phyloP scores from a whole-genome alignment of 1,284 basidiomycete genomes.

The Ustilago sp. region DNA sequence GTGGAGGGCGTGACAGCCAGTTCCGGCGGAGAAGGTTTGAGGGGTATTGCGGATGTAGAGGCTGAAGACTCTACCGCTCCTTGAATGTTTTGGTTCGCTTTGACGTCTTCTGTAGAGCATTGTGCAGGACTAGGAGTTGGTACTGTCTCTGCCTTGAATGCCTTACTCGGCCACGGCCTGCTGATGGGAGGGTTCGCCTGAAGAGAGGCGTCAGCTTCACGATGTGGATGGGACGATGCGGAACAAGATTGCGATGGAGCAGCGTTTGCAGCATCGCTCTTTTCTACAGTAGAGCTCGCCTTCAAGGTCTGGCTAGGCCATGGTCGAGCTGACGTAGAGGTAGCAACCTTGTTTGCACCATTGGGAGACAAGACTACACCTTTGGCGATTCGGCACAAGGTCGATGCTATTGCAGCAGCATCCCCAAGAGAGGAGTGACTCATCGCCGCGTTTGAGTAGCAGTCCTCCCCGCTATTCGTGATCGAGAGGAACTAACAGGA shows the following conservation, averaged over 20 bases:
- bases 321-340: constrained; percentile 16
- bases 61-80: neutral
- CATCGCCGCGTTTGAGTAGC: constrained; percentile 18
- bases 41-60: constrained; percentile 1
- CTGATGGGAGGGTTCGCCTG: constrained; percentile 4
- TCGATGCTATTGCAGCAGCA: constrained; percentile 49
- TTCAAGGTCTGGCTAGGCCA: constrained; percentile 27
- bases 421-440: constrained; percentile 44
- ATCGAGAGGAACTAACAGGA: neutral
- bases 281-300: neutral
- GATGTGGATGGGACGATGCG: neutral
- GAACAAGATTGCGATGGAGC: neutral
- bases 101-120: neutral
- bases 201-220: neutral
- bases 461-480: neutral
- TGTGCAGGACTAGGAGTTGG: neutral
- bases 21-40: constrained; percentile 12
- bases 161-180: constrained; percentile 34
- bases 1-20: neutral
- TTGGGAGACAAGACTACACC: constrained; percentile 34
- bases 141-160: neutral
- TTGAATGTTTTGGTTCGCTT: too few relatives aligned
- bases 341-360: constrained; percentile 13
- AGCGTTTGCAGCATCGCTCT: neutral
- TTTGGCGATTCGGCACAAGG: constrained; percentile 41